These are phyloP conservation scores for Ustilago lituana DNA, from an alignment of 1,284 basidiomycete genomes.

Conservation along the genomic window DNA sequence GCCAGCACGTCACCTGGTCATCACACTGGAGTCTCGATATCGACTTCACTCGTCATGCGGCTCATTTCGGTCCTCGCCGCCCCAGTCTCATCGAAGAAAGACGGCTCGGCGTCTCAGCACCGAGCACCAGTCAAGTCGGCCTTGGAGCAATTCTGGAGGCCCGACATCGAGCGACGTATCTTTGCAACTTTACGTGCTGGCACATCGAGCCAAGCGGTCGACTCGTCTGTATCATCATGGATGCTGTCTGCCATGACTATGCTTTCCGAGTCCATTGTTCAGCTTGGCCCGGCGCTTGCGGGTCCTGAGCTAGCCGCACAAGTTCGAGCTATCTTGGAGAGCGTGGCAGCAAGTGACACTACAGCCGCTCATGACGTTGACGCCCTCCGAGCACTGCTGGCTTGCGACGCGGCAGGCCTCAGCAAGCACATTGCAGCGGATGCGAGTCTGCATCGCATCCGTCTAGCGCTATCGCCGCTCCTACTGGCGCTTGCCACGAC, in stretches of 20 bases:
- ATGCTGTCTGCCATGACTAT: conserved; percentile 17
- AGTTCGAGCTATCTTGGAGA: conserved; percentile 14
- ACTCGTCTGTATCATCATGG: conserved; percentile 7
- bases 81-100: not conserved
- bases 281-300: conserved; percentile 27
- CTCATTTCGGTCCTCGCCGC: conserved; percentile 24
- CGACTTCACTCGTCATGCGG: conserved; percentile 15
- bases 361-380: conserved; percentile 8
- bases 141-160: conserved; percentile 27
- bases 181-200: not conserved
- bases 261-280: conserved; percentile 30
- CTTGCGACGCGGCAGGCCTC: conserved; percentile 11
- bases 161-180: conserved; percentile 21
- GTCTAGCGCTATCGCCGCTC: conserved; percentile 23
- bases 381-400: conserved; percentile 11
- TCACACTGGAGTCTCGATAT: not conserved
- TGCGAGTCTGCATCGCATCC: conserved; percentile 15
- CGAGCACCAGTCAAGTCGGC: conserved; percentile 19
- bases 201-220: not conserved
- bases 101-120: not conserved
- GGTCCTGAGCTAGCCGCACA: conserved; percentile 24
- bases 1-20: not conserved
- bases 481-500: conserved; percentile 20
- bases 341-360: not conserved
- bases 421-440: conserved; percentile 9